Base-by-base conservation (phyloP, 1,284 basidiomycete genomes). In the Ceratobasidium sp. region DNA sequence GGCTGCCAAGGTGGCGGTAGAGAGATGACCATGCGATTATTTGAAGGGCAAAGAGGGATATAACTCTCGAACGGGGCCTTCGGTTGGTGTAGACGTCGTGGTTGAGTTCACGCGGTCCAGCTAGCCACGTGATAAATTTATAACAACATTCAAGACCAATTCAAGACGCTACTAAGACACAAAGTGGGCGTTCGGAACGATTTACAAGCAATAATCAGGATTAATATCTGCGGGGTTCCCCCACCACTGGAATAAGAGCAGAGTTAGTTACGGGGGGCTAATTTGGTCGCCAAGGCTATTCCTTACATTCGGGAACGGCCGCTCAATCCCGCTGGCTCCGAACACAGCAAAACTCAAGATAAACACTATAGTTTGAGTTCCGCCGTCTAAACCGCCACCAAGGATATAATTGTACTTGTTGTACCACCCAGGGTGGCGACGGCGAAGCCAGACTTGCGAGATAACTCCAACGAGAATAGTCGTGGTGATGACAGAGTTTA, bases 331-430 rank as follows among this genome's bases (percentile, higher is more conserved):
- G 2, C 88, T 88, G 23, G 90, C 91, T 52, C 91, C 91, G 81
- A 91, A 92, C 44, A 92, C 90, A 10, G 91, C 90, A 82, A 92
- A 92, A 5, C 89, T 90, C 8, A 92, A 85, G 41, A 93, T 86
- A 81, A 93, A 92, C 41, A 90, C 87, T 87, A 92, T 90, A 62
- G 90, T 86, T 81, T 92, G 90, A 7, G 90, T 89, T 18, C 91
- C 92, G 48, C 91, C 92, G 81, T 93, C 92, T 50, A 92, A 83
- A 2, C 90, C 91, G 38, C 90, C 91, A 10, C 90, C 90, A 0
- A 92, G 84, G 75, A 93, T 87, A 81, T 91, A 93, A 83, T 92
- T 93, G 84, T 92, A 92, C 82, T 90, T 89, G 81, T 87, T 85
- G 86, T 89, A 89, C 86, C 87, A 89, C 33, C 86, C 83, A 2